These are phyloP conservation scores for Zoysia japonica DNA, from an alignment of 176 grass and related monocot species.

Conservation along the genomic window DNA sequence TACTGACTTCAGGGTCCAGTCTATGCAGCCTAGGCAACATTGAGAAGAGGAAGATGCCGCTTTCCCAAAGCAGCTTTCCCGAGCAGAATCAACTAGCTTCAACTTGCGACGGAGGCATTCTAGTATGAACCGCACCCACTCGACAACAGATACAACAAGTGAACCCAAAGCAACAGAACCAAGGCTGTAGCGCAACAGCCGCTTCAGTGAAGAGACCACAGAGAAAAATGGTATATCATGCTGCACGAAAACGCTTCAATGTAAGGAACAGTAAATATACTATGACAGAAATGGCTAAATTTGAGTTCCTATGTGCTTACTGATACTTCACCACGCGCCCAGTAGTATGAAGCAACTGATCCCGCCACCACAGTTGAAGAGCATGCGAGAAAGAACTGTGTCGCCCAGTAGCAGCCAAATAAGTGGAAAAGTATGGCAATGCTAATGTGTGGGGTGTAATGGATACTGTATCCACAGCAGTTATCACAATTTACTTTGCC, in stretches of 20 bases:
- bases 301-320: conserved; percentile 49
- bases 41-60: conserved; percentile 73
- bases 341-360: conserved; percentile 96
- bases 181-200: conserved; percentile 78
- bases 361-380: conserved; percentile 89
- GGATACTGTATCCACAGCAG: conserved; percentile 90
- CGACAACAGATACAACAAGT: conserved; percentile 78
- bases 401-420: conserved; percentile 93
- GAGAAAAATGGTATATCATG: conserved; percentile 89
- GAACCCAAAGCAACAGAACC: conserved; percentile 92
- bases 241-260: conserved; percentile 57
- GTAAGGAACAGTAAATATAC: conserved; percentile 12
- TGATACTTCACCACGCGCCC: conserved; percentile 84
- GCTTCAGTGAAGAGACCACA: conserved; percentile 80
- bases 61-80: conserved; percentile 71
- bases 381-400: conserved; percentile 87
- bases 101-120: conserved; percentile 86
- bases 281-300: neutral
- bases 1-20: conserved; percentile 86
- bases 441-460: conserved; percentile 90
- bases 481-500: conserved; percentile 91
- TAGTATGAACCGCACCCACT: conserved; percentile 94
- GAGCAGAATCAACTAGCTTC: conserved; percentile 64
- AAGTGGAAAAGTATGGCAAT: conserved; percentile 95
- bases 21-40: conserved; percentile 81